Evolutionary conservation across 768 basidiomycete genomes (phyloP).

Genomic region (Mycena sanguinolenta): DNA sequence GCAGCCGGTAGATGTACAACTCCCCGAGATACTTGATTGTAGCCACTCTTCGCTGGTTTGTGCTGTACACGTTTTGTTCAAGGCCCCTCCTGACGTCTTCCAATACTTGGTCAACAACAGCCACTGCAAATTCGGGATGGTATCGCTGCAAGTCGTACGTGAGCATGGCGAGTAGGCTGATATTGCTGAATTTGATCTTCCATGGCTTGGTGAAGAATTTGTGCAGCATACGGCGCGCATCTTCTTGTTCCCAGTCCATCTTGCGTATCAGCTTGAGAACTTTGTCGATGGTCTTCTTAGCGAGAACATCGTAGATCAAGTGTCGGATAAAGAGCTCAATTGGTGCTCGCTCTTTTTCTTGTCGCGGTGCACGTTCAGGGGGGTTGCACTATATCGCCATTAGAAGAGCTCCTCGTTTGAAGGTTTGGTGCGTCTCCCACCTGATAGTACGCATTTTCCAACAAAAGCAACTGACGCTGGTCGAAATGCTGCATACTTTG

Average conservation of each 20-base stretch:
- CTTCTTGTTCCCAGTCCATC: conserved; percentile 92
- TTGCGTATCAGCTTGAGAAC: conserved; percentile 94
- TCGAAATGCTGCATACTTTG: conserved; percentile 95
- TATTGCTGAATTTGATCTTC: conserved; percentile 95
- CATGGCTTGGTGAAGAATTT: conserved; percentile 98
- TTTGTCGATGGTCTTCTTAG: conserved; percentile 95
- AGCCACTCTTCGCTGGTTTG: conserved; percentile 93
- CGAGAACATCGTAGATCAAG: conserved; percentile 92
- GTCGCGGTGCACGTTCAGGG: conserved; percentile 89
- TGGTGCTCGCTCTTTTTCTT: conserved; percentile 86
- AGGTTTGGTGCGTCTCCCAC: conserved; percentile 51
- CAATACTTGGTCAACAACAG: conserved; percentile 93
- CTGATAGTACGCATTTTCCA: conserved; percentile 99
- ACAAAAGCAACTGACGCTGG: conserved; percentile 86
- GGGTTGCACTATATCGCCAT: conserved; percentile 84
- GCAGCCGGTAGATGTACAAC: conserved; percentile 94
- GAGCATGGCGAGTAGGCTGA: conserved; percentile 92
- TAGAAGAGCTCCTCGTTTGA: not conserved
- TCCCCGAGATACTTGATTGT: conserved; percentile 97
- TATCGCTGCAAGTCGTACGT: conserved; percentile 96
- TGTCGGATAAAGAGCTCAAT: conserved; percentile 97
- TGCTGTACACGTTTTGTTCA: conserved; percentile 95
- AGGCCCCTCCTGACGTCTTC: conserved; percentile 93
- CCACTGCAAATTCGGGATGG: conserved; percentile 88
- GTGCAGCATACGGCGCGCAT: conserved; percentile 74